phyloP scores from a whole-genome alignment of 257 asterid species.

The Coffea canephora region DNA sequence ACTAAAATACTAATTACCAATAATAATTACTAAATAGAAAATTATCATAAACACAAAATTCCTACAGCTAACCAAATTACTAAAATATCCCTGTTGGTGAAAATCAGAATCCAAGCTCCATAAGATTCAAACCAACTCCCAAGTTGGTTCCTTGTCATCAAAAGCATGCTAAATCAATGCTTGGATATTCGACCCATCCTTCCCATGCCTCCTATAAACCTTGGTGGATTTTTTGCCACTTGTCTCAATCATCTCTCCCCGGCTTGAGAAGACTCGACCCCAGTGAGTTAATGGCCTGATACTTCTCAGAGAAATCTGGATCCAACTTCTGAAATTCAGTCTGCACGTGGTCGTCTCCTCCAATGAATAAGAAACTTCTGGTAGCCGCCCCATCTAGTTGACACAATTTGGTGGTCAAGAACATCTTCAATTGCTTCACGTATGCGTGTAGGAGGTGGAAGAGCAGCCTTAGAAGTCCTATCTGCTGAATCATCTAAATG shows the following conservation, averaged over 20 bases:
- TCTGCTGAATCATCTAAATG: not conserved
- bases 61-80: too few relatives aligned
- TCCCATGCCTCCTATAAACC: not conserved
- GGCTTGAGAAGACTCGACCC: slow-evolving; percentile 5
- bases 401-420: not conserved
- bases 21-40: too few relatives aligned
- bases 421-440: not conserved
- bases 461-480: not conserved
- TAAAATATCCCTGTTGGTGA: too few relatives aligned
- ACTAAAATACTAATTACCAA: too few relatives aligned
- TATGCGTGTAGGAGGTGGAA: not conserved
- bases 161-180: not conserved
- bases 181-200: not conserved
- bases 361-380: not conserved
- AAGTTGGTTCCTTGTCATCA: too few relatives aligned
- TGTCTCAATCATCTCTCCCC: slow-evolving; percentile 1
- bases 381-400: not conserved
- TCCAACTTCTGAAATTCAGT: not conserved
- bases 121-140: too few relatives aligned
- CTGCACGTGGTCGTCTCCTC: not conserved
- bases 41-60: too few relatives aligned
- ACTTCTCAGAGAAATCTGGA: not conserved
- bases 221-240: not conserved
- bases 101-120: too few relatives aligned
- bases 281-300: not conserved